phyloP scores from a whole-genome alignment of 116 monocot species.

The Phalaenopsis hybrid region DNA sequence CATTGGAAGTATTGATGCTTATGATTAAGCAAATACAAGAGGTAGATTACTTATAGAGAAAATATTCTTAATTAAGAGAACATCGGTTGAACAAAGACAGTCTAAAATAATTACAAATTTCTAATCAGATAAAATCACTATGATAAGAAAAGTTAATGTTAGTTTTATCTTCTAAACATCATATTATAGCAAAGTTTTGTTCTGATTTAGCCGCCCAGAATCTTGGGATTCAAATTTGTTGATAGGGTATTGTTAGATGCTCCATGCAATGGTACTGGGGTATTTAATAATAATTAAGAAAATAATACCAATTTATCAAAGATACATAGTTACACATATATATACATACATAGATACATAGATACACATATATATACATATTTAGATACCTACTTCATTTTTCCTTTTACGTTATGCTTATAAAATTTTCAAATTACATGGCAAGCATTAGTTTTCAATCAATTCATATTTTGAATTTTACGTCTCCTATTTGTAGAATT shows the following conservation, averaged over 20 bases:
- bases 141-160: background rate
- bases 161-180: background rate
- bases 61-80: background rate
- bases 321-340: too few relatives aligned
- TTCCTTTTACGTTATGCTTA: too few relatives aligned
- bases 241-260: constrained; percentile 98
- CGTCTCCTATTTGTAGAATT: too few relatives aligned
- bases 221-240: constrained; percentile 68
- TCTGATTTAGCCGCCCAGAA: constrained; percentile 61
- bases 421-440: too few relatives aligned
- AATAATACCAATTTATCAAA: too few relatives aligned
- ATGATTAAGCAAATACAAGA: background rate
- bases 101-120: background rate
- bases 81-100: background rate
- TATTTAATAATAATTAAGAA: constrained; percentile 4
- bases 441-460: too few relatives aligned
- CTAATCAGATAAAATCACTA: background rate
- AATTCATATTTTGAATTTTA: too few relatives aligned
- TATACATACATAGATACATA: too few relatives aligned
- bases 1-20: background rate
- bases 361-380: too few relatives aligned
- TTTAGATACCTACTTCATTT: too few relatives aligned
- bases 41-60: background rate
- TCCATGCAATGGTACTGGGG: constrained; percentile 94
- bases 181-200: background rate